Percentiles rank a stretch among this genome's conserved stretches.
Evolutionary conservation across 768 basidiomycete genomes (phyloP).

Genomic region (Brasilioporus rufonigricans): DNA sequence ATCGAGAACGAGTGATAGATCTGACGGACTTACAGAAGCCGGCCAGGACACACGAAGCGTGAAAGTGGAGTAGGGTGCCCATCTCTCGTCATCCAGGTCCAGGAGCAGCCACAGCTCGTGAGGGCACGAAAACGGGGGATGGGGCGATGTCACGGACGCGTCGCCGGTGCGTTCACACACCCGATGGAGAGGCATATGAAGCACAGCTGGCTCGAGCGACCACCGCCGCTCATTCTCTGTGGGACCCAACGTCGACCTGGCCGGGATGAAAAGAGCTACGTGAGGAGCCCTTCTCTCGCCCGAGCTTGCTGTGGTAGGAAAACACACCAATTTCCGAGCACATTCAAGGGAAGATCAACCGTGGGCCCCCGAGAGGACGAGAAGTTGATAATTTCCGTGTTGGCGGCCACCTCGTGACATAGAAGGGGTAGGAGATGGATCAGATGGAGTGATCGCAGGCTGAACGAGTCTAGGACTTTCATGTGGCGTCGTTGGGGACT

Average conservation of each 20-base stretch:
- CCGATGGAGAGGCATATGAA: slow-evolving; percentile 34
- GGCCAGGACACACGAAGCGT: slow-evolving; percentile 57
- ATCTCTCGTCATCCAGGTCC: slow-evolving; percentile 40
- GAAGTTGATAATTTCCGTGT: slow-evolving; percentile 70
- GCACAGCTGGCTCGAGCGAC: slow-evolving; percentile 41
- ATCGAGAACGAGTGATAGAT: background rate
- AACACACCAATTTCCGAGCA: slow-evolving; percentile 32
- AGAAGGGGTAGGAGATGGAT: slow-evolving; percentile 14
- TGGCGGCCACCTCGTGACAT: slow-evolving; percentile 39
- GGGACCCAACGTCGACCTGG: slow-evolving; percentile 41
- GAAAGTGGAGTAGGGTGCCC: slow-evolving; percentile 43
- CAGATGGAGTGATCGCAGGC: slow-evolving; percentile 14
- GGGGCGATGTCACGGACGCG: background rate
- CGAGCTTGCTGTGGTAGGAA: slow-evolving; percentile 15
- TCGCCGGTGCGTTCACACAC: slow-evolving; percentile 34
- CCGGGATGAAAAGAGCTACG: background rate
- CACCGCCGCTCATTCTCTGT: slow-evolving; percentile 35
- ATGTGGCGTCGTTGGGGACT: slow-evolving; percentile 12
- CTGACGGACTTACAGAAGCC: slow-evolving; percentile 45
- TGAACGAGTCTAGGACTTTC: slow-evolving; percentile 10
- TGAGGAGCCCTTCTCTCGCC: background rate
- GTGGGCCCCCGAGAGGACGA: slow-evolving; percentile 26
- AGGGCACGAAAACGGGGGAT: slow-evolving; percentile 29
- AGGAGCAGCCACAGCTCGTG: slow-evolving; percentile 50
- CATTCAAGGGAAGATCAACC: slow-evolving; percentile 15